A percentile compares a stretch with the other conserved stretches of the same genome.
phyloP scores from a whole-genome alignment of 2,329 filamentous ascomycete species.

The Fusarium sp. region DNA sequence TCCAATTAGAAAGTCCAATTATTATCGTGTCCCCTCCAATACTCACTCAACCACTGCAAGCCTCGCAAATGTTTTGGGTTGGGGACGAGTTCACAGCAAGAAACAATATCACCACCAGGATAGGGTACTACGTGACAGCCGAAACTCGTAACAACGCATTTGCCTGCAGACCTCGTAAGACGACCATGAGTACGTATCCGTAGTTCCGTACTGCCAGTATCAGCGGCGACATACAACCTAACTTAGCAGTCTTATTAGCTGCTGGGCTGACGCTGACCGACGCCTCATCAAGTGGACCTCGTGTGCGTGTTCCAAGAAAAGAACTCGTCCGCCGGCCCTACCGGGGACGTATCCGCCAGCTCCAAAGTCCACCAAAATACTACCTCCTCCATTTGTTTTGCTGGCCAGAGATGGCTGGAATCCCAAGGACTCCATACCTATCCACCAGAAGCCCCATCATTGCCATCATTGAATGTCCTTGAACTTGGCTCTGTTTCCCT shows the following conservation, averaged over 20 bases:
- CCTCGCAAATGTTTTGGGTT: slow-evolving; percentile 10
- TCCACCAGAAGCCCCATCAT: slow-evolving; percentile 29
- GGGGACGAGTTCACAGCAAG: background rate
- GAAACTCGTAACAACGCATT: slow-evolving; percentile 6
- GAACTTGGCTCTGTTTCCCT: background rate
- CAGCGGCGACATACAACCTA: background rate
- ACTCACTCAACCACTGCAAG: too few species aligned
- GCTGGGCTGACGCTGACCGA: slow-evolving; percentile 34
- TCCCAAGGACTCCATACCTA: slow-evolving; percentile 16
- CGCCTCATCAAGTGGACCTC: slow-evolving; percentile 26
- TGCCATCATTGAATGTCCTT: slow-evolving; percentile 23
- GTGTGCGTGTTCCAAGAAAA: slow-evolving; percentile 37
- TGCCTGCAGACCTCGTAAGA: slow-evolving; percentile 28
- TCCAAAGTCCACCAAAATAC: slow-evolving; percentile 24
- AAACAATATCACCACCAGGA: slow-evolving; percentile 2
- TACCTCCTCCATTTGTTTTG: slow-evolving; percentile 34
- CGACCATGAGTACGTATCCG: too few species aligned
- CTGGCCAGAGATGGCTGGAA: slow-evolving; percentile 26
- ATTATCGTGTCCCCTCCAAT: too few species aligned
- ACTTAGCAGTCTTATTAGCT: background rate
- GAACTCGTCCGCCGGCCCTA: slow-evolving; percentile 29
- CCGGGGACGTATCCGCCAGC: slow-evolving; percentile 31
- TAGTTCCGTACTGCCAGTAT: too few species aligned
- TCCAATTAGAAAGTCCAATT: too few species aligned
- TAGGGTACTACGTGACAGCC: background rate